phyloP scores from a whole-genome alignment of 768 basidiomycete genomes.

The Tylopilus cervinicoccineus region DNA sequence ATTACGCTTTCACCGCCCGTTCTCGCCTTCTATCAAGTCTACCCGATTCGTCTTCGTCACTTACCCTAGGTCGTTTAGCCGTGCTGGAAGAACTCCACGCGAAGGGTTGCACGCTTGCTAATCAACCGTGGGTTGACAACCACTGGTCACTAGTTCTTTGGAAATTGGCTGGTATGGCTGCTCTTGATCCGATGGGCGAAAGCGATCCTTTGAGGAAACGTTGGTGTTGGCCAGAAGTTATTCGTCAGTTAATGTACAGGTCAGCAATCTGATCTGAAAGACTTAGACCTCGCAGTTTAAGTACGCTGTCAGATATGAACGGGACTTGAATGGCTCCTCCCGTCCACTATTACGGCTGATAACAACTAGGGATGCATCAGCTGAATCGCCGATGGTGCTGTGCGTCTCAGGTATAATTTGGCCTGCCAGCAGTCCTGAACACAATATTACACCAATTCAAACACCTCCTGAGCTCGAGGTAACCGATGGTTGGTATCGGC shows the following conservation, averaged over 20 bases:
- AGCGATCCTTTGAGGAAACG: slow-evolving; percentile 41
- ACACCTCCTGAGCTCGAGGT: slow-evolving; percentile 70
- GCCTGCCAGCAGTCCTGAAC: slow-evolving; percentile 37
- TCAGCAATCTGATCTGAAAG: slow-evolving; percentile 30
- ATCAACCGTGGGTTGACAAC: slow-evolving; percentile 82
- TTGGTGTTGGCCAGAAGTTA: slow-evolving; percentile 84
- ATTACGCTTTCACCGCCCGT: slow-evolving; percentile 54
- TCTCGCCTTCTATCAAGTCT: slow-evolving; percentile 28
- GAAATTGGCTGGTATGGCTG: slow-evolving; percentile 88
- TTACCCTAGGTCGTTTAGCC: slow-evolving; percentile 44
- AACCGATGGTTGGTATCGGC: slow-evolving; percentile 96
- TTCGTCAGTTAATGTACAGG: slow-evolving; percentile 85
- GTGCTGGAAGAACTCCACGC: slow-evolving; percentile 53
- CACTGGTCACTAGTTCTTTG: slow-evolving; percentile 90
- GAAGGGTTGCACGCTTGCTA: slow-evolving; percentile 64
- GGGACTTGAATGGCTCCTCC: slow-evolving; percentile 72
- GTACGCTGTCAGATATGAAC: slow-evolving; percentile 67
- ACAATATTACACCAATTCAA: slow-evolving; percentile 36
- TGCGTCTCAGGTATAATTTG: slow-evolving; percentile 74
- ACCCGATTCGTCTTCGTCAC: slow-evolving; percentile 14
- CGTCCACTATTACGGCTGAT: slow-evolving; percentile 82
- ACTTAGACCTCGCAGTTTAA: slow-evolving; percentile 1
- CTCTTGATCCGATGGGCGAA: slow-evolving; percentile 64
- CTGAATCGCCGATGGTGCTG: slow-evolving; percentile 78
- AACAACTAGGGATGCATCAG: slow-evolving; percentile 76